These are phyloP conservation scores for Coemansia sp. DNA, from an alignment of 192 early-diverging fungal species.

Conservation along the genomic window DNA sequence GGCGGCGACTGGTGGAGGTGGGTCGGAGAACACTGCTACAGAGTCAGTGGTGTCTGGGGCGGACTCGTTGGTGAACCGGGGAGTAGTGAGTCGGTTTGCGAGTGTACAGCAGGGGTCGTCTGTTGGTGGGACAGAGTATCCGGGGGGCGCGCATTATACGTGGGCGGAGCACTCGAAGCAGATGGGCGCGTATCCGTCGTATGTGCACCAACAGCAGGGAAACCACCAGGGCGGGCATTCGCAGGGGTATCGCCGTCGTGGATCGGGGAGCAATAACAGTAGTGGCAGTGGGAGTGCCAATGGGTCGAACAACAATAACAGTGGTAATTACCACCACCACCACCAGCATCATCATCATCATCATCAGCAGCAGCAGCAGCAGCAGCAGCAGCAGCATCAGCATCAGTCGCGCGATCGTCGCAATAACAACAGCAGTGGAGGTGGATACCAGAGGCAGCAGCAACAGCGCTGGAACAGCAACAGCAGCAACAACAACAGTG, in stretches of 20 bases:
- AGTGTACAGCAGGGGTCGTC: slow-evolving; percentile 3
- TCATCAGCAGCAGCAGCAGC: slow-evolving; percentile 4
- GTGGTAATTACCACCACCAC: background rate
- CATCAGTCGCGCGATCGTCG: slow-evolving; percentile 24
- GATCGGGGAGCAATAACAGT: slow-evolving; percentile 25
- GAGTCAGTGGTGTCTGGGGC: slow-evolving; percentile 41
- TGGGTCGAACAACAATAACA: background rate
- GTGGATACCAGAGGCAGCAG: slow-evolving; percentile 11
- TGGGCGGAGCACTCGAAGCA: slow-evolving; percentile 19
- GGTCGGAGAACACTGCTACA: slow-evolving; percentile 45
- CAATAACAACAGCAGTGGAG: slow-evolving; percentile 5
- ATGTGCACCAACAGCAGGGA: slow-evolving; percentile 11
- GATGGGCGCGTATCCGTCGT: background rate
- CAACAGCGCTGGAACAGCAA: slow-evolving; percentile 39
- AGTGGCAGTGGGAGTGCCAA: slow-evolving; percentile 3
- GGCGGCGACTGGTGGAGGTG: slow-evolving; percentile 34
- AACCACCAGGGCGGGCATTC: slow-evolving; percentile 9
- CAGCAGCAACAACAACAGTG: slow-evolving; percentile 8
- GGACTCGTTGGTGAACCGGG: slow-evolving; percentile 35
- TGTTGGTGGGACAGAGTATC: slow-evolving; percentile 14
- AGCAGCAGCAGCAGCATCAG: slow-evolving; percentile 19
- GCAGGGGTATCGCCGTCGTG: slow-evolving; percentile 1
- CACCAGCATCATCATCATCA: slow-evolving; percentile 10
- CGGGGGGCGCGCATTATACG: slow-evolving; percentile 15
- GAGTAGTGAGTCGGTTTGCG: slow-evolving; percentile 4